These are phyloP conservation scores for Dentipellis fragilis DNA, from an alignment of 768 basidiomycete genomes.

Conservation along the genomic window DNA sequence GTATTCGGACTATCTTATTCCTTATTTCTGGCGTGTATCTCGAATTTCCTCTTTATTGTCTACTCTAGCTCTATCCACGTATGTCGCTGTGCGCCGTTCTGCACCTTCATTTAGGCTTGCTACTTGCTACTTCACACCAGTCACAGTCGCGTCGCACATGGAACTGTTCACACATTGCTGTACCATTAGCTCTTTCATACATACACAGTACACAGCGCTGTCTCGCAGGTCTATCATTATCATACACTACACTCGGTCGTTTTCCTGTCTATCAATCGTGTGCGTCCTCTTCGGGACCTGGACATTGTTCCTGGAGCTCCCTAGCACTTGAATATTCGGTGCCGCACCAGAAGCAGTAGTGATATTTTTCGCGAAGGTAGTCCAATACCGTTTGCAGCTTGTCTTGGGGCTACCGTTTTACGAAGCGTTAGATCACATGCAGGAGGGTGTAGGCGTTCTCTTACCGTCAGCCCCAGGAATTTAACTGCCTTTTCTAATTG, in stretches of 20 bases:
- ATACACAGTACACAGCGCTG: not conserved
- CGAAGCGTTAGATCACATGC: not conserved
- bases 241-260: not conserved
- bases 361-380: constrained; percentile 63
- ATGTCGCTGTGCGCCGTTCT: not conserved
- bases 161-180: not conserved
- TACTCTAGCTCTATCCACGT: not conserved
- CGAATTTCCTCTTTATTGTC: not conserved
- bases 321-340: constrained; percentile 53
- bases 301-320: constrained; percentile 58
- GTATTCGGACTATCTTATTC: too few relatives aligned
- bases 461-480: constrained; percentile 53
- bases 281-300: constrained; percentile 65
- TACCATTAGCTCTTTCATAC: not conserved
- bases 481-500: constrained; percentile 56
- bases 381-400: constrained; percentile 56
- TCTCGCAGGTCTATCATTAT: not conserved
- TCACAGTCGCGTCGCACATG: not conserved
- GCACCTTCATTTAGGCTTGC: not conserved
- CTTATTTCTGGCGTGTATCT: not conserved
- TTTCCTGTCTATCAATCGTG: constrained; percentile 47
- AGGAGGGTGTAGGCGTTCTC: constrained; percentile 19
- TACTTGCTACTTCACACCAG: too few relatives aligned
- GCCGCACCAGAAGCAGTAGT: constrained; percentile 89
- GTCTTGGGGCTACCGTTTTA: constrained; percentile 47